Conservation (phyloP, 495 filamentous ascomycete genomes). For the Lepidopterella palustris region DNA sequence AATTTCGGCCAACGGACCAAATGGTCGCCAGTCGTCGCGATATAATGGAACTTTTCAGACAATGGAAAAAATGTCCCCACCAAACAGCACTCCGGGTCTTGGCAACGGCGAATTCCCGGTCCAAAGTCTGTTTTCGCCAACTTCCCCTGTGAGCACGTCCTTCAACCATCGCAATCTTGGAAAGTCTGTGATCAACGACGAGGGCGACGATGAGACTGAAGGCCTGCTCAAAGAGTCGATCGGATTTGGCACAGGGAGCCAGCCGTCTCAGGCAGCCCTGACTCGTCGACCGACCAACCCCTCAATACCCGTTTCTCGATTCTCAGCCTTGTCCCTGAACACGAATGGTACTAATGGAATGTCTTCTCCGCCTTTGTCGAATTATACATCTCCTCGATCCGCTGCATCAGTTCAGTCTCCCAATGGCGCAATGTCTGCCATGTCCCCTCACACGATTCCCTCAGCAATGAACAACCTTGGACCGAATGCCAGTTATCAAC, state of each 20-base stretch:
- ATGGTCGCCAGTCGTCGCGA: constrained; percentile 63
- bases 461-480: constrained; percentile 38
- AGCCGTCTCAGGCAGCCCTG: constrained; percentile 42
- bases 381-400: constrained; percentile 46
- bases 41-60: constrained; percentile 74
- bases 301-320: constrained; percentile 63
- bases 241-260: constrained; percentile 73
- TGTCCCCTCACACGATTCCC: constrained; percentile 52
- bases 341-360: constrained; percentile 43
- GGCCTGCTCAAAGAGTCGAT: constrained; percentile 78
- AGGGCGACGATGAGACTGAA: constrained; percentile 76
- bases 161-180: constrained; percentile 65
- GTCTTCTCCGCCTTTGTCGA: constrained; percentile 47
- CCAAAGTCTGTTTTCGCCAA: constrained; percentile 69
- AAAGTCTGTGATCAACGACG: constrained; percentile 80
- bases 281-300: constrained; percentile 68
- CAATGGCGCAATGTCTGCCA: constrained; percentile 40
- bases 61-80: constrained; percentile 63
- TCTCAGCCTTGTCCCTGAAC: constrained; percentile 64
- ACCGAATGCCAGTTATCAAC: constrained; percentile 50
- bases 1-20: constrained; percentile 47
- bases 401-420: constrained; percentile 49
- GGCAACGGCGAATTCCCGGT: constrained; percentile 52
- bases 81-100: constrained; percentile 50
- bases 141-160: constrained; percentile 75